Base-by-base conservation (phyloP, 352 stramenopile genomes). In the Phytophthora fragariae region DNA sequence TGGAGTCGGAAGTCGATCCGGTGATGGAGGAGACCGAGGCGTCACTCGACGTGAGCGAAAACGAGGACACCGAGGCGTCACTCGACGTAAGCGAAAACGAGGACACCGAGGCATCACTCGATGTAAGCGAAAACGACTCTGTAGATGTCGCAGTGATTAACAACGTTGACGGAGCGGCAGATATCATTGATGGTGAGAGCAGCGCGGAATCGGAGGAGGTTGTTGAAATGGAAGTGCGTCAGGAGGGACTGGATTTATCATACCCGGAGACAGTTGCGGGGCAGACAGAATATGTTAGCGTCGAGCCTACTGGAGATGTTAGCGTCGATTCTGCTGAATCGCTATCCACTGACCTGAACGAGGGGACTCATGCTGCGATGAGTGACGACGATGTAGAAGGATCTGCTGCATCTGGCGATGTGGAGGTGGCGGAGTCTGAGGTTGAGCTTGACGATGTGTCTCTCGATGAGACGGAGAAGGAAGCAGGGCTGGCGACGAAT, bases 201-300 rank as follows among this genome's bases (percentile, higher is more conserved):
- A 24, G 15, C 19, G 46, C 29, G 1, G 61, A 73, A 31, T 55
- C 46, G 6, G 55, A 63, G 9, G 35, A 70, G 37, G 21, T 72
- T 59, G 68, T 80, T 33, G 73, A 80, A 47, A 29, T 69, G n/a
- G 57, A 70, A 70, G 57, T 72, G 29, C 67, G 17, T 7, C 67
- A 75, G 46, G 67, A 79, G 35, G 63, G 54, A 55, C 19, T 73
- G 19, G 57, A 66, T 9, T 67, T 79, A 53, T 68, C 58, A 19
- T 68, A 73, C 24, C 37, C 57, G 5, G 35, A 75, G 49, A 47
- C 19, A 4, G 49, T 39, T 44, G 54, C 14, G 21, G 73, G 49
- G 62, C 62, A 66, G 54, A 37, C 82, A 8, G 80, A 73, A 0
- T 78, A 82, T 31, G 80, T 72, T 53, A 27, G 24, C 24, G 24